Evolutionary conservation across 768 basidiomycete species (phyloP), one percentile per base, ranked within the genome.

Genomic region (Lanmaoa pseudosensibilis): DNA sequence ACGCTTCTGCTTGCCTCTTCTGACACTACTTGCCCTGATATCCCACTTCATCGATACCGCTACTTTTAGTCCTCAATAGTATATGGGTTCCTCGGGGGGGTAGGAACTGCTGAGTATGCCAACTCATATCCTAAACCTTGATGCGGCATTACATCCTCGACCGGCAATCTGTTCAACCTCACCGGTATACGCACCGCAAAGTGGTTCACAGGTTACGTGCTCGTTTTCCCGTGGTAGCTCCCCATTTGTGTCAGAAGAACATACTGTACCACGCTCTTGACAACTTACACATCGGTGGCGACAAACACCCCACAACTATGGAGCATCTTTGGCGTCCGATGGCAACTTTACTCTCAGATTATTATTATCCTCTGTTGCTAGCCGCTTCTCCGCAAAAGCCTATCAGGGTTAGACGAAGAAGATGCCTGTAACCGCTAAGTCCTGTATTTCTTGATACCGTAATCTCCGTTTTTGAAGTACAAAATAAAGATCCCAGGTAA

Each of bases 301-400:
- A 50, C 55, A 52, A 32, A 39, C 40, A 33, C 44, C 46, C 25
- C 15, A 15, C 37, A 45, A 48, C 18, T n/a, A 21, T 30, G 6
- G 36, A 41, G 45, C 27, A 41, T 39, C 18, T 34, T 44, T 50
- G 40, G 27, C 27, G 23, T 37, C 18, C 27, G 3, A 50, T 45
- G 38, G 43, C 45, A 40, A 52, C 10, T 21, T 27, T 39, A 33
- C 37, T 46, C 50, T 46, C 52, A 21, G 34, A 53, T 56, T 63
- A 59, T 52, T 61, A 68, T 70, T 53, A 64, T 60, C 46, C 51
- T 52, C 48, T 36, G 32, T 50, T 45, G 52, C 60, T 59, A 59
- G 40, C 52, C 53, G 54, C 33, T 57, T 63, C 63, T 69, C 71
- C 71, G 71, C 56, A 63, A 72, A 72, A 62, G 71, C 71, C 71